Evolutionary conservation across 2,329 filamentous ascomycete genomes (phyloP).

Genomic region (Dactylellina leptospora): DNA sequence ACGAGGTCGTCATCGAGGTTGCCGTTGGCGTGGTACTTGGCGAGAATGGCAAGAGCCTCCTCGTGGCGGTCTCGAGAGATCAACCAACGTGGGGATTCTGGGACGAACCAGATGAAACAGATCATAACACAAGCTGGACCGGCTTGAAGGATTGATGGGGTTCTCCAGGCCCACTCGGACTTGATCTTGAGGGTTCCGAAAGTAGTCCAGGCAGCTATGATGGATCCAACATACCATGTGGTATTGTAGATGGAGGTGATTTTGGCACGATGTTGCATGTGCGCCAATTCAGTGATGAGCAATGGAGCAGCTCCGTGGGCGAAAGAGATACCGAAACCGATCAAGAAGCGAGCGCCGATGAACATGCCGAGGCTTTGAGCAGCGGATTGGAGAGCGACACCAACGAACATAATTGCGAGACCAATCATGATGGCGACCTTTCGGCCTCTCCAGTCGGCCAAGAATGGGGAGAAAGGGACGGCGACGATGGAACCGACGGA

Average conservation of each 20-base stretch:
- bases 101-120: constrained; percentile 60
- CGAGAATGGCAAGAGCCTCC: constrained; percentile 59
- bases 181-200: constrained; percentile 62
- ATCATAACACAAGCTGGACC: constrained; percentile 64
- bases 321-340: constrained; percentile 61
- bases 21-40: constrained; percentile 61
- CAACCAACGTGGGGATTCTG: constrained; percentile 61
- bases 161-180: constrained; percentile 64
- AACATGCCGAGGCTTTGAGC: constrained; percentile 62
- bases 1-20: constrained; percentile 61
- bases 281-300: constrained; percentile 63
- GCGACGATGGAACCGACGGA: constrained; percentile 64
- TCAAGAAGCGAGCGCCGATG: constrained; percentile 61
- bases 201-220: constrained; percentile 64
- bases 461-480: constrained; percentile 64
- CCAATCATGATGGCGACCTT: constrained; percentile 64
- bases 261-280: constrained; percentile 64
- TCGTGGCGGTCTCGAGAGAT: constrained; percentile 59
- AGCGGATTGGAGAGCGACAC: constrained; percentile 61
- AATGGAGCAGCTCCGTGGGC: constrained; percentile 60
- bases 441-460: constrained; percentile 64
- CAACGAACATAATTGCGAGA: constrained; percentile 63
- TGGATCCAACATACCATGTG: constrained; percentile 63
- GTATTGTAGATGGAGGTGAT: constrained; percentile 65
- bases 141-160: constrained; percentile 65